phyloP scores from a whole-genome alignment of 2,329 filamentous ascomycete species.

The Fusarium sp. region DNA sequence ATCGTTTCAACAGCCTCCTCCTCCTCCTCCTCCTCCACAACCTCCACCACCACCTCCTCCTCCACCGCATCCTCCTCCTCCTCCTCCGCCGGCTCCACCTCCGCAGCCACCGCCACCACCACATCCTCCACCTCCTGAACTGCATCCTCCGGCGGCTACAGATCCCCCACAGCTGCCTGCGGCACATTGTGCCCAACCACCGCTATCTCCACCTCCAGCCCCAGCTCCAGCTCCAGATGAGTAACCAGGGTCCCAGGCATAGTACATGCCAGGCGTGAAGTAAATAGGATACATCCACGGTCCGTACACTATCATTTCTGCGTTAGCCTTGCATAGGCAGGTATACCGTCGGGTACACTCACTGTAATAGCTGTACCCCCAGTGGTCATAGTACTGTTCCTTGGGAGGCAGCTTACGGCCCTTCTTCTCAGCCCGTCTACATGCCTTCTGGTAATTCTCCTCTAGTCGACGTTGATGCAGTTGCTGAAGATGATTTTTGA shows the following conservation, averaged over 20 bases:
- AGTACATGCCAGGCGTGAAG: constrained; percentile 59
- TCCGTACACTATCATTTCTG: constrained; percentile 51
- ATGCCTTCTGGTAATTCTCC: constrained; percentile 67
- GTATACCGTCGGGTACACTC: not conserved
- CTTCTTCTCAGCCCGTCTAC: constrained; percentile 61
- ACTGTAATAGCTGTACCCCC: constrained; percentile 64
- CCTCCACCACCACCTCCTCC: constrained; percentile 15
- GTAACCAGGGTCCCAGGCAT: constrained; percentile 55
- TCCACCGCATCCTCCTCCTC: constrained; percentile 1
- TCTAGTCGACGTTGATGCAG: constrained; percentile 55
- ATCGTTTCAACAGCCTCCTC: not conserved
- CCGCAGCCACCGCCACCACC: constrained; percentile 18
- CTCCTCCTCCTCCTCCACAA: constrained; percentile 1
- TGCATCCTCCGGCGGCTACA: constrained; percentile 54
- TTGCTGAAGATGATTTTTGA: constrained; percentile 24
- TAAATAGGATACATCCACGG: constrained; percentile 59
- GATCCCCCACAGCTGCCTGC: constrained; percentile 62
- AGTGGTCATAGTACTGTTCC: constrained; percentile 65
- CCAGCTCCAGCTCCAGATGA: constrained; percentile 47
- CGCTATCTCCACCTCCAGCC: constrained; percentile 44
- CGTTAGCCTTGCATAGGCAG: not conserved
- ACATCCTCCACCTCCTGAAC: constrained; percentile 30
- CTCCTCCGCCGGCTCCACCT: not conserved
- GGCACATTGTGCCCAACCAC: constrained; percentile 54
- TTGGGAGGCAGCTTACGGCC: constrained; percentile 60